Evolutionary conservation across 495 filamentous ascomycete species (phyloP), one percentile per base, ranked within the genome.

Genomic region (Aspergillus taichungensis): DNA sequence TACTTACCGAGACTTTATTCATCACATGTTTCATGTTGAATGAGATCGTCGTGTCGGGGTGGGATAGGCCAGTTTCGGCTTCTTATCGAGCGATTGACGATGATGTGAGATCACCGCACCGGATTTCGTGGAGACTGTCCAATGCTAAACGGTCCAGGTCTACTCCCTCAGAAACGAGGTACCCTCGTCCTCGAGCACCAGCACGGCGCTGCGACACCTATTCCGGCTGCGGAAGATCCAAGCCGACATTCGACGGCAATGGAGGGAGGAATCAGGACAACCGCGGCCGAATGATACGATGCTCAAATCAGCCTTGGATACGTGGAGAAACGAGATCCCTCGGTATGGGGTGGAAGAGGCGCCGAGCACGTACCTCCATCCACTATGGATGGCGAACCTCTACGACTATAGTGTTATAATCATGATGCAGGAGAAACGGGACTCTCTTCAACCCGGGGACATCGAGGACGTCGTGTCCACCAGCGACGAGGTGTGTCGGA

Each of bases 21-120:
- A 64, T 64, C 37, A 55, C 59, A 12, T 62, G 59, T 37, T 64
- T 59, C 38, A 64, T 64, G 61, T 46, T 64, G 37, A 64, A 64
- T 35, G 61, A 62, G 29, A 52, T 64, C 12, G 54, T 62, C 34
- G 49, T 59, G 5, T 64, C 55, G 9, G 61, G 61, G 6, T 64
- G 61, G 61, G 57, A 62, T 31, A 43, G 59, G 14, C 61, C 61
- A 0, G 57, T 59, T 8, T 62, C 59, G 11, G 49, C 51, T 34
- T 57, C 55, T 7, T 61, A 62, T 12, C 49, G 34, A 10, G 53
- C 49, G 6, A 48, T 62, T 14, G 61, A 64, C n/a, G 57, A 64
- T 42, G 61, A 62, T 52, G 61, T 64, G 42, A 50, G 59, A 44
- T n/a, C 10, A 34, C 13, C 1, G 5, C 18, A 24, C 18, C 8